A percentile compares a stretch with the other conserved stretches of the same genome.
phyloP scores from a whole-genome alignment of 371 early-diverging fungal species.

The Amoeboradix gromovi region DNA sequence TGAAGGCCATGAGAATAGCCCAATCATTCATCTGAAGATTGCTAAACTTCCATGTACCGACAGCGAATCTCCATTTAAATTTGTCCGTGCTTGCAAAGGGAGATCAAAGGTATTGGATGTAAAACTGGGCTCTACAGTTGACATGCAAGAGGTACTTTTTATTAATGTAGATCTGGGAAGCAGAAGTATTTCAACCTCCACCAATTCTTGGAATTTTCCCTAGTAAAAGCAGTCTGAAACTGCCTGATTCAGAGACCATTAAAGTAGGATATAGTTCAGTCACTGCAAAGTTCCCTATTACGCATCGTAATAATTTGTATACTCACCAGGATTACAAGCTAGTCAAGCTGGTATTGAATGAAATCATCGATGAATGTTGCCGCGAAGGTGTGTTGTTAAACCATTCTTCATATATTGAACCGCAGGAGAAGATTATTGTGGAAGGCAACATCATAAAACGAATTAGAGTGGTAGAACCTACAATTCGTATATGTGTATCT shows the following conservation, averaged over 20 bases:
- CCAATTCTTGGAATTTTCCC: background rate
- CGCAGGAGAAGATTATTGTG: slow-evolving; percentile 35
- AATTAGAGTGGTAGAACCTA: slow-evolving; percentile 24
- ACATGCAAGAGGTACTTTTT: background rate
- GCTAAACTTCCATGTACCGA: slow-evolving; percentile 10
- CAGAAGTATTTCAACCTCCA: background rate
- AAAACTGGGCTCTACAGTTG: slow-evolving; percentile 11
- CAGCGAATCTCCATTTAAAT: slow-evolving; percentile 5
- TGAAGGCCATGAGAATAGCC: background rate
- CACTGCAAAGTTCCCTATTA: background rate
- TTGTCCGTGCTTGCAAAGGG: slow-evolving; percentile 9
- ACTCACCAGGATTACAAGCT: slow-evolving; percentile 15
- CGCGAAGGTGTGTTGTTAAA: slow-evolving; percentile 49
- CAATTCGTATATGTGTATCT: slow-evolving; percentile 46
- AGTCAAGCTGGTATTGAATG: background rate
- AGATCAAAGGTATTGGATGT: slow-evolving; percentile 17
- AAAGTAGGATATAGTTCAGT: background rate
- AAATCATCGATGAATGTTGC: background rate
- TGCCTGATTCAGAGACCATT: background rate
- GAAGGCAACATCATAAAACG: background rate
- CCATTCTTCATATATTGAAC: slow-evolving; percentile 48
- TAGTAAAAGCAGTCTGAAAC: background rate
- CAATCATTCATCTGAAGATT: slow-evolving; percentile 1
- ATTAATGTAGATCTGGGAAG: background rate
- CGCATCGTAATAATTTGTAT: slow-evolving; percentile 39